phyloP scores from a whole-genome alignment of 1,284 basidiomycete genomes.

The Ganoderma lingzhi region DNA sequence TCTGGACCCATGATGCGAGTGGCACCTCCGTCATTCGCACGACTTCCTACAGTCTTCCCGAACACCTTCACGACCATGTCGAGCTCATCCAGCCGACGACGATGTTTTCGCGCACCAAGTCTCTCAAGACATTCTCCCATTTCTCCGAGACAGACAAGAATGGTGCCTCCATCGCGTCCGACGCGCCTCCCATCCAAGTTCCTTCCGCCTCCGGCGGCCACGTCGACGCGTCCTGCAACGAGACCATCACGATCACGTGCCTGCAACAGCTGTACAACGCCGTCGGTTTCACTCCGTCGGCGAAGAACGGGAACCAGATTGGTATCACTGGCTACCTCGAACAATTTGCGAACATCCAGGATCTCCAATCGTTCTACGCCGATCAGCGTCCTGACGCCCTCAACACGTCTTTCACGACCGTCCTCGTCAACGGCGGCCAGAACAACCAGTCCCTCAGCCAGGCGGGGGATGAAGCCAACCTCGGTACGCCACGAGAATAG shows the following conservation, averaged over 20 bases:
- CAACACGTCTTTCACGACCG: slow-evolving; percentile 54
- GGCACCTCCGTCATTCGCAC: slow-evolving; percentile 69
- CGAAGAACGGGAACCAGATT: slow-evolving; percentile 55
- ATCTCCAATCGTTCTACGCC: slow-evolving; percentile 51
- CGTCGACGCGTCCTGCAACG: slow-evolving; percentile 61
- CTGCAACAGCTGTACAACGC: slow-evolving; percentile 64
- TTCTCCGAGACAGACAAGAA: slow-evolving; percentile 36
- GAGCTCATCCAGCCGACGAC: slow-evolving; percentile 82
- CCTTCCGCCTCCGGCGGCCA: slow-evolving; percentile 45
- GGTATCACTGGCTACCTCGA: slow-evolving; percentile 69
- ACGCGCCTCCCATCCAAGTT: slow-evolving; percentile 38
- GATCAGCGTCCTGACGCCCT: slow-evolving; percentile 44
- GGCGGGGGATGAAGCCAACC: slow-evolving; percentile 74
- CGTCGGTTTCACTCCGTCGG: slow-evolving; percentile 53
- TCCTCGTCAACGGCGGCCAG: slow-evolving; percentile 51
- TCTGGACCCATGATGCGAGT: slow-evolving; percentile 63
- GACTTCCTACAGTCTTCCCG: slow-evolving; percentile 75
- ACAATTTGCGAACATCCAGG: slow-evolving; percentile 60
- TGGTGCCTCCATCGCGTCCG: slow-evolving; percentile 38
- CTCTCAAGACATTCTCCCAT: slow-evolving; percentile 45
- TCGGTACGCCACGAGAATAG: slow-evolving; percentile 42
- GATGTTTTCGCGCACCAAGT: slow-evolving; percentile 64
- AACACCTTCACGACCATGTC: slow-evolving; percentile 65
- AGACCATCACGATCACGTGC: slow-evolving; percentile 63
- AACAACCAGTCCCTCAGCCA: slow-evolving; percentile 65